Base-by-base conservation (phyloP, 257 asterid species). In the Solanum raphanifolium region DNA sequence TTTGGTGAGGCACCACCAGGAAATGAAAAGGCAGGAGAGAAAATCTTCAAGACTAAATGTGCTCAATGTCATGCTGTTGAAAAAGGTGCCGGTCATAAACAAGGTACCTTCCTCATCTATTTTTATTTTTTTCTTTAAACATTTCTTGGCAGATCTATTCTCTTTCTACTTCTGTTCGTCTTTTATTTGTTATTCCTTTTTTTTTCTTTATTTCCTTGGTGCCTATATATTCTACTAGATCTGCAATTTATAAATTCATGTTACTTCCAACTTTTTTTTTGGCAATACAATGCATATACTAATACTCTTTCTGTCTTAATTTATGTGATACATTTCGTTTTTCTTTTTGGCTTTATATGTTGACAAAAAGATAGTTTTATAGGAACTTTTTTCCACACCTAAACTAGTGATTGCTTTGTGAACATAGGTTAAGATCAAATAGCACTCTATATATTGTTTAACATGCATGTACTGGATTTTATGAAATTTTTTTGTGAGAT, bases 11-110 rank as follows among this genome's bases (percentile, higher is more conserved):
- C 97, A 32, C 98, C 98, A 15, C 92, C 95, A 0, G 98, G 98
- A 68, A 86, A 91, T 89, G 94, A 92, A 95, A 92, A 55, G n/a
- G 65, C 65, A 55, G 65, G 65, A 18, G 65, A 55, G 65, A 55
- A 55, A 9, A 55, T 55, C 93, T 95, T 94, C 92, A 94, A 92
- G 88, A 94, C 94, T 11, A 94, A 95, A 89, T 95, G 98, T 89
- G 97, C 98, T 88, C 98, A 95, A 88, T 95, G 98, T 90, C 98
- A 95, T 88, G 94, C 98, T 88, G 97, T 92, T 83, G 98, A 94
- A 1, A 94, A 95, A 91, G 96, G 98, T 91, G 95, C 97, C 43
- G 98, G 97, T 86, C 98, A 95, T 94, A 95, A 95, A 89, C 98
- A 95, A 94, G 98, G 98, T 95, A 68, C n/a, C 16, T 38, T 36